phyloP scores from a whole-genome alignment of 2,329 filamentous ascomycete genomes.

The Penicillium sp. region DNA sequence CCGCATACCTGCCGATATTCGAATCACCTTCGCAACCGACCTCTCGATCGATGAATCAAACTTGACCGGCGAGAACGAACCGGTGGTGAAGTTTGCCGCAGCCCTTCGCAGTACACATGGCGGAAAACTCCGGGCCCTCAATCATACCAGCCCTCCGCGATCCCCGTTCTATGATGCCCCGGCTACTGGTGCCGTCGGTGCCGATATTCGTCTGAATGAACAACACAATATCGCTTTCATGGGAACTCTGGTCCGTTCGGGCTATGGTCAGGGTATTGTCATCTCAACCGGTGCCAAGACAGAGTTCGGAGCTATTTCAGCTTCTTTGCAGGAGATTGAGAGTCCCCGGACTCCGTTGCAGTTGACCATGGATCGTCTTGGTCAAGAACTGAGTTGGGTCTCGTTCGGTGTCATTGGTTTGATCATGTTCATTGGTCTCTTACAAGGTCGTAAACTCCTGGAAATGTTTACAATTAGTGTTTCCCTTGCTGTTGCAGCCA shows the following conservation, averaged over 20 bases:
- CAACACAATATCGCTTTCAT: slow-evolving; percentile 95
- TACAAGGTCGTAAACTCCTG: slow-evolving; percentile 83
- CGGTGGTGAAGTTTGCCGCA: slow-evolving; percentile 73
- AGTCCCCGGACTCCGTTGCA: slow-evolving; percentile 92
- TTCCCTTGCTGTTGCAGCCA: slow-evolving; percentile 91
- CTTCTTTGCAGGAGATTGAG: slow-evolving; percentile 90
- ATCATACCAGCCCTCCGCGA: slow-evolving; percentile 40
- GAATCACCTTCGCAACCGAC: slow-evolving; percentile 86
- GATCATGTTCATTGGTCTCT: slow-evolving; percentile 85
- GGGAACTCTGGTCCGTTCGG: slow-evolving; percentile 93
- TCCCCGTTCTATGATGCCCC: slow-evolving; percentile 60
- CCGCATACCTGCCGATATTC: slow-evolving; percentile 91
- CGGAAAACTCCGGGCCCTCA: slow-evolving; percentile 33
- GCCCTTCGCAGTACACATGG: slow-evolving; percentile 46
- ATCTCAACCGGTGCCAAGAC: slow-evolving; percentile 92
- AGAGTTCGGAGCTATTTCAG: slow-evolving; percentile 93
- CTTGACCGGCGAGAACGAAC: slow-evolving; percentile 93
- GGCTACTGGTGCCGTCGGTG: slow-evolving; percentile 58
- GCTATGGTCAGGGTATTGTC: slow-evolving; percentile 94
- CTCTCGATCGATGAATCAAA: slow-evolving; percentile 96
- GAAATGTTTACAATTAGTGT: slow-evolving; percentile 98
- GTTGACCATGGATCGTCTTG: slow-evolving; percentile 94
- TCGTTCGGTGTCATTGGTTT: slow-evolving; percentile 92
- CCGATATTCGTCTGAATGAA: slow-evolving; percentile 68
- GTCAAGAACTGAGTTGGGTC: slow-evolving; percentile 92